Conservation (phyloP, 768 basidiomycete genomes). For the Myochromella boudieri region DNA sequence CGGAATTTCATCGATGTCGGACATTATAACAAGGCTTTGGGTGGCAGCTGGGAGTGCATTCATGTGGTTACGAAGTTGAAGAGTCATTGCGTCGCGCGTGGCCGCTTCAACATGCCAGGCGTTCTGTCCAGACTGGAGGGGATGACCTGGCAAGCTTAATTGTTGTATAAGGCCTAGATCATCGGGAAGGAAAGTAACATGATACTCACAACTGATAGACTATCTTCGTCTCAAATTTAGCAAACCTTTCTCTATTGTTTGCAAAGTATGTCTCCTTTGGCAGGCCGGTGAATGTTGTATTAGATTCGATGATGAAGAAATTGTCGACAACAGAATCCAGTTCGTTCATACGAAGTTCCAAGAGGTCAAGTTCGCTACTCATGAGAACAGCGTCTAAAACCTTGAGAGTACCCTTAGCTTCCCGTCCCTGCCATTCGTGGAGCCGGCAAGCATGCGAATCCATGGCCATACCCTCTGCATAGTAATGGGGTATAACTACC, state of each 20-base stretch:
- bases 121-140: conserved; percentile 38
- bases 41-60: conserved; percentile 26
- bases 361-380: conserved; percentile 61
- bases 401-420: conserved; percentile 33
- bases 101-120: conserved; percentile 52
- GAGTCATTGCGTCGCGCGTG: conserved; percentile 50
- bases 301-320: conserved; percentile 63
- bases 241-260: conserved; percentile 43
- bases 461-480: conserved; percentile 50
- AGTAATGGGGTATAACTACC: conserved; percentile 51
- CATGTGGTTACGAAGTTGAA: conserved; percentile 40
- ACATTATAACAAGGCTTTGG: conserved; percentile 53
- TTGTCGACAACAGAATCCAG: conserved; percentile 54
- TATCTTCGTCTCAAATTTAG: conserved; percentile 53
- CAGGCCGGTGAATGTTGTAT: conserved; percentile 60
- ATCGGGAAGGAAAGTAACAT: not conserved
- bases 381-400: conserved; percentile 60
- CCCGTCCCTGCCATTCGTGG: conserved; percentile 53
- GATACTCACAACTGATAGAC: conserved; percentile 45
- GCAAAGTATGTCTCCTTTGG: conserved; percentile 53
- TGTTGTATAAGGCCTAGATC: not conserved
- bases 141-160: conserved; percentile 43
- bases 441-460: conserved; percentile 44
- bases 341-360: conserved; percentile 65
- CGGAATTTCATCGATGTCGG: conserved; percentile 65